A percentile compares a stretch with the other conserved stretches of the same genome.
Evolutionary conservation across 306 rosid species (phyloP).

Genomic region (apple (Malus domestica)): ASM211411v1 NC_041793.1:30008501-30009000

Average conservation of each 20-base stretch:
- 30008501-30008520: constrained; percentile 44
- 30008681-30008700: constrained; percentile 63
- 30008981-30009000: constrained; percentile 52
- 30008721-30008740: constrained; percentile 38
- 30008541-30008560: constrained; percentile 2
- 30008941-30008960: constrained; percentile 85
- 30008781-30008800: constrained; percentile 58
- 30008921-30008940: constrained; percentile 66
- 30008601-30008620: constrained; percentile 40
- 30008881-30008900: neutral
- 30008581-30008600: constrained; percentile 45
- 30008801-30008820: constrained; percentile 46
- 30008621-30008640: constrained; percentile 42
- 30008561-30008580: constrained; percentile 17
- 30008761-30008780: constrained; percentile 46
- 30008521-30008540: constrained; percentile 6
- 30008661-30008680: constrained; percentile 46
- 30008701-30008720: constrained; percentile 58
- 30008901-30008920: constrained; percentile 53
- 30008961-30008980: constrained; percentile 53
- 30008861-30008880: neutral
- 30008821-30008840: neutral
- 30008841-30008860: neutral
- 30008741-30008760: constrained; percentile 24
- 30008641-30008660: constrained; percentile 22